Evolutionary conservation across 257 asterid genomes (phyloP).

Genomic region (Lithospermum erythrorhizon): DNA sequence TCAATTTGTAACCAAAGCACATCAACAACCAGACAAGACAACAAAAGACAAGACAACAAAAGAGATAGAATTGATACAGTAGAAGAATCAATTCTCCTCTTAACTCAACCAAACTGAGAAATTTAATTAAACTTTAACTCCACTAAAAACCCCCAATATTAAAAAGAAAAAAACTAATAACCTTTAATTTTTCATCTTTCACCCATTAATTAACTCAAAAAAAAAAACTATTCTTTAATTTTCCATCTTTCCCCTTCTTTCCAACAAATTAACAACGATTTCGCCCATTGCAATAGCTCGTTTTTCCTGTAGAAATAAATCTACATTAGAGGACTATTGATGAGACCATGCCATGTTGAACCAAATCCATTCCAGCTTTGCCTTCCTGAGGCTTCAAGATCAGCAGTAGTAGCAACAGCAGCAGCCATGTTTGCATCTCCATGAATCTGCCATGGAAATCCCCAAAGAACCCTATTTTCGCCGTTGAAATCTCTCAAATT

Average conservation of each 20-base stretch:
- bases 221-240: too few relatives aligned
- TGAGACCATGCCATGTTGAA: conserved; percentile 69
- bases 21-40: conserved; percentile 17
- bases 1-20: conserved; percentile 13
- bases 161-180: conserved; percentile 10
- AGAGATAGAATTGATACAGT: conserved; percentile 19
- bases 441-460: conserved; percentile 59
- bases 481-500: conserved; percentile 18
- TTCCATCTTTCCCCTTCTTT: too few relatives aligned
- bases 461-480: conserved; percentile 37
- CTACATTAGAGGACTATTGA: conserved; percentile 72
- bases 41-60: conserved; percentile 12
- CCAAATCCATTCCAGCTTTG: conserved; percentile 38
- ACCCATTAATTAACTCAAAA: background rate
- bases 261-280: too few relatives aligned
- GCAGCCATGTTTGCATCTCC: conserved; percentile 18
- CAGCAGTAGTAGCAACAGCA: conserved; percentile 2
- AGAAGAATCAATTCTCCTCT: conserved; percentile 7
- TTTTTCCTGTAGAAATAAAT: too few relatives aligned
- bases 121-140: background rate
- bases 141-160: background rate
- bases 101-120: background rate
- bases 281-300: too few relatives aligned
- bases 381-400: conserved; percentile 29
- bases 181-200: background rate